Evolutionary conservation across 371 early-diverging fungal species (phyloP), one percentile per base, ranked within the genome.

Genomic region (Rhizopus microsporus): DNA sequence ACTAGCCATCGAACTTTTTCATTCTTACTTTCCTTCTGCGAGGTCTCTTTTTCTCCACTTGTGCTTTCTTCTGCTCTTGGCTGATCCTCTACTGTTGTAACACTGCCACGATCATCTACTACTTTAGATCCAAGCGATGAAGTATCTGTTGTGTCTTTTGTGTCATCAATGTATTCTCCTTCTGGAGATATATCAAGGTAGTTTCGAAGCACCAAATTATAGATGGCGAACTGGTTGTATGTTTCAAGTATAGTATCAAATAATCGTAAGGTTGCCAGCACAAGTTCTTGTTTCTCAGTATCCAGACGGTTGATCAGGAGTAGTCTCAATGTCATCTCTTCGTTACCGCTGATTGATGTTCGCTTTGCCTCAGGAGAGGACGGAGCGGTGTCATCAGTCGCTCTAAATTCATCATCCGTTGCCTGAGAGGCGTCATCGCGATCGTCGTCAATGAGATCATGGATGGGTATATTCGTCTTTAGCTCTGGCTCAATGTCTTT

Each of bases 161-260:
- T 16, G 16, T 52, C 62, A 34, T 72, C 74, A 37, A 70, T 61
- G 32, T 75, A 75, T n/a, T 77, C 73, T 9, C 75, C 78, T 10
- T 74, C 75, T 0, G 76, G 70, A 3, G 68, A 67, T 15, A 74
- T 73, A 55, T 75, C 80, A 3, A 72, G 40, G 59, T 83, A 86
- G 52, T 87, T 86, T 45, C 85, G 72, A n/a, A 87, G 73, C 1
- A 85, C 80, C 7, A 87, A 68, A 46, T 82, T 83, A 45, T 77
- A 80, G 43, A 79, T 77, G 6, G 82, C 85, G 72, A 86, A 86
- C 54, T 87, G 87, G 53, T 83, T 84, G 58, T 81, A 81, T 0
- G 84, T 84, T 51, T 81, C 78, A n/a, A 87, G 59, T 7, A 87
- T 72, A 5, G 83, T 78, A 57, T 87, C 87, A 57, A 87, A 87